These are phyloP conservation scores for Pseudogymnoascus sp. DNA, from an alignment of 2,329 filamentous ascomycete species.

Conservation along the genomic window DNA sequence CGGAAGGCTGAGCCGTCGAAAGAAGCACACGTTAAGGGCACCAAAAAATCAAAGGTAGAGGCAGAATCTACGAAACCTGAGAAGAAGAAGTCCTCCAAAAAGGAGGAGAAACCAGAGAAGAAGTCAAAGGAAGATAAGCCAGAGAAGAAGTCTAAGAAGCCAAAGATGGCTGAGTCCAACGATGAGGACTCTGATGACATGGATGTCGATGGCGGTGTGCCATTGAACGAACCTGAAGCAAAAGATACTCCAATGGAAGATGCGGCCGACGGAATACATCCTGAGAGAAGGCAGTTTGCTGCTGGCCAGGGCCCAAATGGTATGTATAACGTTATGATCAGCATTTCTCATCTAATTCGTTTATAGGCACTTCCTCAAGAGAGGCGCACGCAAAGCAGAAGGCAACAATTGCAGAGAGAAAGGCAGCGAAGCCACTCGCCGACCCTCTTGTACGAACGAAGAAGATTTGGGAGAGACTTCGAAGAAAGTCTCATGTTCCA, in stretches of 20 bases:
- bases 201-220: slow-evolving; percentile 28
- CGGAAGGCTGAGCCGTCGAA: slow-evolving; percentile 45
- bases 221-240: slow-evolving; percentile 14
- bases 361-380: slow-evolving; percentile 55
- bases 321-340: slow-evolving; percentile 15
- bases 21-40: slow-evolving; percentile 33
- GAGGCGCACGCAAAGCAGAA: slow-evolving; percentile 94
- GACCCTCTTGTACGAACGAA: slow-evolving; percentile 83
- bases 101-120: slow-evolving; percentile 28
- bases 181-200: slow-evolving; percentile 32
- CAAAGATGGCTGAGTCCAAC: slow-evolving; percentile 27
- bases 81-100: slow-evolving; percentile 28
- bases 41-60: slow-evolving; percentile 43
- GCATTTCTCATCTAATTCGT: slow-evolving; percentile 11
- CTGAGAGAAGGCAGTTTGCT: slow-evolving; percentile 26
- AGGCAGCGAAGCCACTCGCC: slow-evolving; percentile 84
- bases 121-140: slow-evolving; percentile 9
- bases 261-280: slow-evolving; percentile 27
- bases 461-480: slow-evolving; percentile 92
- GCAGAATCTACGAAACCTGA: slow-evolving; percentile 24
- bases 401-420: slow-evolving; percentile 76
- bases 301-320: slow-evolving; percentile 15
- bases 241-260: slow-evolving; percentile 24
- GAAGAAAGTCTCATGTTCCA: slow-evolving; percentile 87
- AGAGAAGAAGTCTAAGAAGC: slow-evolving; percentile 11